A percentile compares a stretch with the other conserved stretches of the same genome.
These are phyloP conservation scores for Plasmodium adleri DNA, from an alignment of 169 alveolate species.

Conservation along the genomic window DNA sequence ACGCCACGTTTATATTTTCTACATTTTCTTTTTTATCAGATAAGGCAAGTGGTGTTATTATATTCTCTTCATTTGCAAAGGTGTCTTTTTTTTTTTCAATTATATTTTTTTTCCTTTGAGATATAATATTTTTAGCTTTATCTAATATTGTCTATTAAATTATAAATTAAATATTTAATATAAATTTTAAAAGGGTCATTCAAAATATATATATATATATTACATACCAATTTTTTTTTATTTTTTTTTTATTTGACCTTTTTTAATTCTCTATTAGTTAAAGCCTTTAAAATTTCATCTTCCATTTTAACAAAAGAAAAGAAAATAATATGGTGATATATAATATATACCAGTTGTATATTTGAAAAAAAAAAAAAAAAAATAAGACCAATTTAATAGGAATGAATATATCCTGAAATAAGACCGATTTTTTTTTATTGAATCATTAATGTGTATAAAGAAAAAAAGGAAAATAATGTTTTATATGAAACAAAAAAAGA, in stretches of 20 bases:
- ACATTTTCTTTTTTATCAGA: conserved; percentile 2
- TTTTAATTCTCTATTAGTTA: conserved; percentile 62
- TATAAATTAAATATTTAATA: too few relatives aligned
- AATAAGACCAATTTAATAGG: too few relatives aligned
- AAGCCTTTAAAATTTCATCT: conserved; percentile 42
- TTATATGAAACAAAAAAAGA: too few relatives aligned
- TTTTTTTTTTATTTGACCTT: conserved; percentile 20
- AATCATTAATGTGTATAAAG: too few relatives aligned
- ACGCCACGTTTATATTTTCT: conserved; percentile 19
- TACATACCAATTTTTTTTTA: neutral
- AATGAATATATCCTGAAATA: too few relatives aligned
- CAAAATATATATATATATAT: too few relatives aligned
- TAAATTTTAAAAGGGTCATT: too few relatives aligned
- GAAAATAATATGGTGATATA: too few relatives aligned
- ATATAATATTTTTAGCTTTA: conserved; percentile 43
- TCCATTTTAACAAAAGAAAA: conserved; percentile 12
- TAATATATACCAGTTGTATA: too few relatives aligned
- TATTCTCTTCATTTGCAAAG: neutral
- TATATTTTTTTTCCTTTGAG: conserved; percentile 21
- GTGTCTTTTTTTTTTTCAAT: conserved; percentile 25
- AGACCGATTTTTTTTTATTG: too few relatives aligned
- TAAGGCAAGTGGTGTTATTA: neutral
- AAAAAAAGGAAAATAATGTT: too few relatives aligned
- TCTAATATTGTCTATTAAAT: conserved; percentile 41
- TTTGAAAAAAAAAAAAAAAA: too few relatives aligned